Evolutionary conservation across 139 green algal genomes (phyloP).

Genomic region (Volvox reticuliferus): DNA sequence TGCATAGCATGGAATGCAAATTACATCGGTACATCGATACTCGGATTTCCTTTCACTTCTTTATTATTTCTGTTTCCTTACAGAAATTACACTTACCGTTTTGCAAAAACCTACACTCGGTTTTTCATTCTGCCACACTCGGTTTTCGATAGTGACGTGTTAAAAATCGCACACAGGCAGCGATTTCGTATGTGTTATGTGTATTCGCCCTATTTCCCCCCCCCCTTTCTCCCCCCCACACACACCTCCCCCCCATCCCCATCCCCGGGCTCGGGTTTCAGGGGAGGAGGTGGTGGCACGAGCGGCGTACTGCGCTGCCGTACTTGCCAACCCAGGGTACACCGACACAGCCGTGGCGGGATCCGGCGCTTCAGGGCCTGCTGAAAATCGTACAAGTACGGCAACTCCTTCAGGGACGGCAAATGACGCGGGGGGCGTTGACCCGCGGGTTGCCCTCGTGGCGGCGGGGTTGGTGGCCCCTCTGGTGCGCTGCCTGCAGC

Average conservation of each 20-base stretch:
- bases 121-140: too few relatives aligned
- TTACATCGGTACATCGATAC: too few relatives aligned
- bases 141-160: too few relatives aligned
- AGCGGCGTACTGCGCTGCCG: constrained; percentile 16
- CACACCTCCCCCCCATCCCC: neutral
- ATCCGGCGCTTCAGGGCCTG: too few relatives aligned
- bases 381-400: neutral
- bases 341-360: neutral
- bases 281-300: constrained; percentile 34
- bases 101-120: too few relatives aligned
- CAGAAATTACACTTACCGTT: too few relatives aligned
- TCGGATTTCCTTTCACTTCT: too few relatives aligned
- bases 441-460: constrained; percentile 7
- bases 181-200: too few relatives aligned
- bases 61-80: too few relatives aligned
- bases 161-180: too few relatives aligned
- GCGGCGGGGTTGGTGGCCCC: constrained; percentile 16
- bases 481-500: constrained; percentile 11
- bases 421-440: neutral
- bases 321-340: neutral
- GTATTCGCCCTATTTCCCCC: too few relatives aligned
- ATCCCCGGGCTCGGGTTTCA: neutral
- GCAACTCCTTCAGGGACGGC: neutral
- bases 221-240: neutral
- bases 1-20: too few relatives aligned